Percentiles rank a stretch among this genome's conserved stretches.
These are phyloP conservation scores for Aspergillus mulundensis DNA, from an alignment of 495 filamentous ascomycete genomes.

Conservation along the genomic window DNA sequence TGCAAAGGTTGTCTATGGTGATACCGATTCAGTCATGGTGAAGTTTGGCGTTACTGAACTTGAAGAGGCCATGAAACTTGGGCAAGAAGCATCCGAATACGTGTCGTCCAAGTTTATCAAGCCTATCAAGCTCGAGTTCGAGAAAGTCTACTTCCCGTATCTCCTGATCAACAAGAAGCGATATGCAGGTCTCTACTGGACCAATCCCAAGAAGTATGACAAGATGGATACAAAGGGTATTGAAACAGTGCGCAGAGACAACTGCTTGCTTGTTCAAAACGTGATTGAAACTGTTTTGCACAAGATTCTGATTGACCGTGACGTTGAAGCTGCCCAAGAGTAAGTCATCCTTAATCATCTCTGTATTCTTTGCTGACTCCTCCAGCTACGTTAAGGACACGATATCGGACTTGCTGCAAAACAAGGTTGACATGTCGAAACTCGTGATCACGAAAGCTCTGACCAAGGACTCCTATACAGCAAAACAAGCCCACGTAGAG, in stretches of 20 bases:
- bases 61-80: constrained; percentile 86
- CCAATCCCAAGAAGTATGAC: constrained; percentile 87
- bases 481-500: constrained; percentile 92
- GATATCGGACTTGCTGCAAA: constrained; percentile 92
- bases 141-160: constrained; percentile 99
- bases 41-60: constrained; percentile 90
- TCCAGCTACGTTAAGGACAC: constrained; percentile 90
- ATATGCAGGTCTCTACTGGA: constrained; percentile 97
- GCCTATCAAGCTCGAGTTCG: constrained; percentile 98
- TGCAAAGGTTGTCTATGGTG: constrained; percentile 95
- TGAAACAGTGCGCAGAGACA: constrained; percentile 95
- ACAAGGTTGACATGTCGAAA: constrained; percentile 98
- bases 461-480: constrained; percentile 74
- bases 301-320: constrained; percentile 91
- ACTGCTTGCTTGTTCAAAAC: constrained; percentile 90
- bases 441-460: constrained; percentile 98
- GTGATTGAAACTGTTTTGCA: constrained; percentile 96
- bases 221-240: constrained; percentile 99
- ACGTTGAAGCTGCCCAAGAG: constrained; percentile 88
- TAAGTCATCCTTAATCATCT: constrained; percentile 44
- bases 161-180: constrained; percentile 99
- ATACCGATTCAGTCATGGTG: constrained; percentile 99
- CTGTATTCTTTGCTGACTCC: constrained; percentile 10
- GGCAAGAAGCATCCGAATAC: constrained; percentile 79
- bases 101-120: constrained; percentile 90